Conservation (phyloP, 345 rosid genomes). For the Boechera retrofracta region DNA sequence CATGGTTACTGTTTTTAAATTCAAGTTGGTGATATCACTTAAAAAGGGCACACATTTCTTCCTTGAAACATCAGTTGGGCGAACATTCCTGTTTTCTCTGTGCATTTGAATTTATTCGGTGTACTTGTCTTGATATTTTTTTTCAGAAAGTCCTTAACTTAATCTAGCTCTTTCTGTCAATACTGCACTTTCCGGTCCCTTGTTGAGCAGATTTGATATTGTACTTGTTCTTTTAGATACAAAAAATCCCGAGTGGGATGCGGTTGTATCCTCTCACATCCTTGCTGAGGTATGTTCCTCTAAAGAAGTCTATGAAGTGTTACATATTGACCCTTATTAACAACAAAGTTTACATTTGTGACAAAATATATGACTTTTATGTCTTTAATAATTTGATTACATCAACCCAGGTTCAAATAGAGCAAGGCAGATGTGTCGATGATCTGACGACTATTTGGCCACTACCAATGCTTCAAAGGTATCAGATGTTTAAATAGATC, state of each 20-base stretch:
- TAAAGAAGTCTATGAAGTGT: neutral
- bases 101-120: neutral
- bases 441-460: constrained; percentile 70
- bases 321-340: neutral
- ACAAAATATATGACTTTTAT: neutral
- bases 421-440: constrained; percentile 50
- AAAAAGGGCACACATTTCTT: neutral
- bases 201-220: constrained; percentile 92
- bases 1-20: constrained; percentile 4
- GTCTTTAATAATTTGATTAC: constrained; percentile 31
- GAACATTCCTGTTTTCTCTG: neutral
- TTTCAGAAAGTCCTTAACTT: constrained; percentile 56
- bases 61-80: constrained; percentile 1
- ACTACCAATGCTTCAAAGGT: constrained; percentile 82
- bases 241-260: constrained; percentile 98
- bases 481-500: constrained; percentile 7
- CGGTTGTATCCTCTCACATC: constrained; percentile 96
- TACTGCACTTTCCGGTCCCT: constrained; percentile 93
- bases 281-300: constrained; percentile 69
- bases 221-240: constrained; percentile 94
- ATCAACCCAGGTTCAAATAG: constrained; percentile 56
- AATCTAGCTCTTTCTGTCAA: constrained; percentile 87
- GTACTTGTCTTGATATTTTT: neutral
- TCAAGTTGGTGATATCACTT: neutral
- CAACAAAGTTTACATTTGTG: neutral